Conservation (phyloP, 805 yeast species). For the Limtongia smithiae region DNA sequence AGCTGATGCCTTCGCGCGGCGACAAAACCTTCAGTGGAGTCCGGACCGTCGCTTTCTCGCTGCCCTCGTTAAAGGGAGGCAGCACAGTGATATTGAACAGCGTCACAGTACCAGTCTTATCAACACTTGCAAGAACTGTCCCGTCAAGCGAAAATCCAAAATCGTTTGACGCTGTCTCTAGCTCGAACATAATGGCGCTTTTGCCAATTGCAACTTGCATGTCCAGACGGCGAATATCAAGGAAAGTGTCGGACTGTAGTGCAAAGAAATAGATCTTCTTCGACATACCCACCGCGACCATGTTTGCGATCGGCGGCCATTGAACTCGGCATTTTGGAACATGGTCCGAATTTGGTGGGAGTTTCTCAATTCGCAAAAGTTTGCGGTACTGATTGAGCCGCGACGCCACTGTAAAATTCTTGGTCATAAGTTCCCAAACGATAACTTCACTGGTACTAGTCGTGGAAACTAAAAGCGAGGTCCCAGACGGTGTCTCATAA, state of each 20-base stretch:
- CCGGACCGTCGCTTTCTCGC: slow-evolving; percentile 17
- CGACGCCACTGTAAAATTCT: slow-evolving; percentile 9
- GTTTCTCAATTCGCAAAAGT: slow-evolving; percentile 24
- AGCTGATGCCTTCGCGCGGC: slow-evolving; percentile 18
- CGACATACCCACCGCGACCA: slow-evolving; percentile 18
- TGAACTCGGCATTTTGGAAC: slow-evolving; percentile 23
- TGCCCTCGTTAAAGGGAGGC: slow-evolving; percentile 17
- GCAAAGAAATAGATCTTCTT: slow-evolving; percentile 23
- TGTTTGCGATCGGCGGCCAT: slow-evolving; percentile 19
- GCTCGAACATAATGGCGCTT: slow-evolving; percentile 16
- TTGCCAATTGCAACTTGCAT: slow-evolving; percentile 10
- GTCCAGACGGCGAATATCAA: slow-evolving; percentile 18
- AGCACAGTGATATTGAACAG: slow-evolving; percentile 18
- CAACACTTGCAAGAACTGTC: slow-evolving; percentile 13
- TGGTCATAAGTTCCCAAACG: slow-evolving; percentile 25
- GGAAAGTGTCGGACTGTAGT: slow-evolving; percentile 11
- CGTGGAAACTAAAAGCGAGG: slow-evolving; percentile 23
- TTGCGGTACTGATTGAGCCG: slow-evolving; percentile 23
- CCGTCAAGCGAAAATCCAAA: slow-evolving; percentile 23
- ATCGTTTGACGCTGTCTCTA: slow-evolving; percentile 15
- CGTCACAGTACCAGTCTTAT: slow-evolving; percentile 10
- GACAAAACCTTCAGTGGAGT: slow-evolving; percentile 8
- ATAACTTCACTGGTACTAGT: slow-evolving; percentile 25
- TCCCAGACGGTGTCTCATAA: slow-evolving; percentile 10
- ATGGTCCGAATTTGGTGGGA: slow-evolving; percentile 26